Evolutionary conservation across 2,329 filamentous ascomycete genomes (phyloP), one percentile per base, ranked within the genome.

Genomic region (Chaetomiaceae sp.): DNA sequence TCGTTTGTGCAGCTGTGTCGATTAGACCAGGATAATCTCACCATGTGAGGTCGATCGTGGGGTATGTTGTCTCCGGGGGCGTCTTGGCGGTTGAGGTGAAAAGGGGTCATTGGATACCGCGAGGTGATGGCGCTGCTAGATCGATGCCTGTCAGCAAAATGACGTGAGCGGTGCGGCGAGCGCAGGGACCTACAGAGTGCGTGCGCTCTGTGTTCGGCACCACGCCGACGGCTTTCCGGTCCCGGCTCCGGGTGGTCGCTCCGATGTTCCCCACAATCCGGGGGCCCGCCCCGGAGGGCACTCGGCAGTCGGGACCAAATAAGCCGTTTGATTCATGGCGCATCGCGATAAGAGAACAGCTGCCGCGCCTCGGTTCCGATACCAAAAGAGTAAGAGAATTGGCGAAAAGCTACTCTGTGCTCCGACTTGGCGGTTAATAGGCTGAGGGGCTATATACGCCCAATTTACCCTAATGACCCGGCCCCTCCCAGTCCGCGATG

Each of bases 381-480:
- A 36, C 36, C 12, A 53, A 50, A 36, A 31, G 20, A 47, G 42
- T 17, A 39, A 14, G 44, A 51, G 56, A 54, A 58, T 54, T 27
- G 42, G 50, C n/a, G 36, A 46, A 31, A 40, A 12, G 6, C 20
- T n/a, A 29, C 4, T 14, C 25, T 17, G 34, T 11, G 39, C 33
- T 45, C 12, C 29, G 3, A 53, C 14, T 44, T 25, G 50, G 14
- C 47, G 43, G 17, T 34, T 40, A 42, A 53, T 48, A 48, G 54
- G 34, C 27, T 46, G 17, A 12, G n/a, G n/a, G 19, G 44, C 12
- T 25, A 27, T 27, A 23, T 27, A 39, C 15, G 4, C n/a, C 19
- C 52, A 56, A 59, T 60, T 60, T 60, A 60, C 45, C 59, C 59
- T 51, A 59, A 59, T 56, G 52, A 25, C 48, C 45, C 47, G 34